These are phyloP conservation scores for Cyberlindnera americana DNA, from an alignment of 805 yeast genomes.

Conservation along the genomic window DNA sequence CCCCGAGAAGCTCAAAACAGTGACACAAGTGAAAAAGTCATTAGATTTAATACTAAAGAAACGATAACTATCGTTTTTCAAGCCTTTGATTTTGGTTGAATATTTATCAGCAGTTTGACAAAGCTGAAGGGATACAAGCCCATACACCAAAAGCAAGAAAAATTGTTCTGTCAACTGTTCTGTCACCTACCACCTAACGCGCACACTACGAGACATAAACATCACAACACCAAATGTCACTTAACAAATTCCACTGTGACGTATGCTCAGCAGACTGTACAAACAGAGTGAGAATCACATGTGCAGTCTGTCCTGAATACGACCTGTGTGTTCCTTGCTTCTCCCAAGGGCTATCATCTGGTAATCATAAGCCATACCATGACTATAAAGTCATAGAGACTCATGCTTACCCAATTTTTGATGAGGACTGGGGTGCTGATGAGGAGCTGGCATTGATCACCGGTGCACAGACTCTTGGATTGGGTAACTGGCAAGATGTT, in stretches of 20 bases:
- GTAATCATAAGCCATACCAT: slow-evolving; percentile 91
- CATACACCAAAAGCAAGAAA: too few species aligned
- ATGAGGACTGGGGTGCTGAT: slow-evolving; percentile 96
- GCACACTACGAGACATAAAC: background rate
- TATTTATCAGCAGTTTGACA: too few species aligned
- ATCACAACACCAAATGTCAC: slow-evolving; percentile 21
- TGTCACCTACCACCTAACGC: background rate
- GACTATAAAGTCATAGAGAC: slow-evolving; percentile 91
- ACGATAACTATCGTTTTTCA: too few species aligned
- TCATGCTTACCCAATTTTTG: slow-evolving; percentile 89
- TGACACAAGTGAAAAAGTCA: background rate
- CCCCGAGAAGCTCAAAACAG: background rate
- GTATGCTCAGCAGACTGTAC: slow-evolving; percentile 97
- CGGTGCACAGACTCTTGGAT: slow-evolving; percentile 86
- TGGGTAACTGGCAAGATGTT: slow-evolving; percentile 98
- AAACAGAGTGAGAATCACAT: slow-evolving; percentile 80
- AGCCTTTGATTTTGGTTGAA: too few species aligned
- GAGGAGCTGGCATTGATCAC: slow-evolving; percentile 86
- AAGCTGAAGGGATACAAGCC: background rate
- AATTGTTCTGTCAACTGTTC: too few species aligned
- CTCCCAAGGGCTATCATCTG: slow-evolving; percentile 75
- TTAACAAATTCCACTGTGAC: slow-evolving; percentile 79
- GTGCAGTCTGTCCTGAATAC: slow-evolving; percentile 91
- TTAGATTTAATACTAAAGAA: background rate
- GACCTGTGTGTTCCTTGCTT: slow-evolving; percentile 98